Evolutionary conservation across 305 asterid genomes (phyloP).

Genomic region (Fraxinus sp.): DNA sequence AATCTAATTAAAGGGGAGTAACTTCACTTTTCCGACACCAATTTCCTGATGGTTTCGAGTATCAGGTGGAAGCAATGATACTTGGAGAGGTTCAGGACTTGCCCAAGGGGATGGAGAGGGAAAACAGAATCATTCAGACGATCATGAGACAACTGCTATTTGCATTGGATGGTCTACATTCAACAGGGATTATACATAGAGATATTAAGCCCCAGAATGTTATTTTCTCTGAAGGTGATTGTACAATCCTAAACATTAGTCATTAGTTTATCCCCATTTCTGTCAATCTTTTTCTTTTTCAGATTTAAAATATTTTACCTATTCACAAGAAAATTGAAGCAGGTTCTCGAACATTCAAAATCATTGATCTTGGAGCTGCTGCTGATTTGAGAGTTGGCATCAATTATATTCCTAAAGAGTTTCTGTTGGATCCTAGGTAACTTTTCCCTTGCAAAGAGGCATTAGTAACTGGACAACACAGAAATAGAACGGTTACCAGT

Average conservation of each 20-base stretch:
- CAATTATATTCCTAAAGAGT: conserved; percentile 91
- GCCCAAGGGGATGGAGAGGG: conserved; percentile 92
- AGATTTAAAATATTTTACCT: background rate
- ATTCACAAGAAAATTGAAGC: conserved; percentile 24
- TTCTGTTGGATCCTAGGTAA: conserved; percentile 92
- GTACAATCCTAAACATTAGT: background rate
- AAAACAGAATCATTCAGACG: conserved; percentile 84
- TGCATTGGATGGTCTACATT: conserved; percentile 87
- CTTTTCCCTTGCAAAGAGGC: background rate
- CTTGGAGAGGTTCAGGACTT: conserved; percentile 62
- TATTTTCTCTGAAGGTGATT: conserved; percentile 88
- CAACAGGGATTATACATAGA: conserved; percentile 94
- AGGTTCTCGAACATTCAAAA: conserved; percentile 84
- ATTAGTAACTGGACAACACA: background rate
- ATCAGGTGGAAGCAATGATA: conserved; percentile 81
- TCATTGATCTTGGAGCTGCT: conserved; percentile 96
- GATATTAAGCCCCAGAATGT: conserved; percentile 93
- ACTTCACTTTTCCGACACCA: background rate
- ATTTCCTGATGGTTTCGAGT: conserved; percentile 15
- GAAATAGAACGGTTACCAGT: background rate
- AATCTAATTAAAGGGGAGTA: background rate
- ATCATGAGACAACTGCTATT: conserved; percentile 77
- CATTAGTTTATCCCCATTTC: background rate
- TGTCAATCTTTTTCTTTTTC: background rate
- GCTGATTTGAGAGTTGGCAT: conserved; percentile 97